A percentile compares a stretch with the other conserved stretches of the same genome.
Evolutionary conservation across 371 early-diverging fungal species (phyloP).

Genomic region (Caulochytrium protostelioides): DNA sequence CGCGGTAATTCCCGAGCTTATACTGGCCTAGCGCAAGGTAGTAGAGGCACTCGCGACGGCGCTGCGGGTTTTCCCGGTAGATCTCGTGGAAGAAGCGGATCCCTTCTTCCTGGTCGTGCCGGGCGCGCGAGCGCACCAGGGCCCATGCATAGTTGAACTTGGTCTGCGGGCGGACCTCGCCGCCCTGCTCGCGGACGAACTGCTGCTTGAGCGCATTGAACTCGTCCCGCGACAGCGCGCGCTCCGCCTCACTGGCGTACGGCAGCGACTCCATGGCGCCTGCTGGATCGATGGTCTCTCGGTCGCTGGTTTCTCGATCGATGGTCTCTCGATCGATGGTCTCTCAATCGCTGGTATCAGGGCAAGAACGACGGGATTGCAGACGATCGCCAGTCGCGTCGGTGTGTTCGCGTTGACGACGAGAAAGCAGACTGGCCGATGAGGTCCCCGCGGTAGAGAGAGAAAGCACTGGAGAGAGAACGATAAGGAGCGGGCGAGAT

Average conservation of each 20-base stretch:
- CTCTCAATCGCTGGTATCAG: too few relatives aligned
- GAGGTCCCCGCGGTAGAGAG: too few relatives aligned
- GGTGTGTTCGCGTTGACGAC: too few relatives aligned
- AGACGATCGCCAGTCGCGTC: too few relatives aligned
- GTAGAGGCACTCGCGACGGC: constrained; percentile 82
- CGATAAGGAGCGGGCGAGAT: too few relatives aligned
- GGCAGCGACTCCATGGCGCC: constrained; percentile 7
- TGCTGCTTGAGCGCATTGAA: constrained; percentile 2
- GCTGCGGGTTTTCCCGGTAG: constrained; percentile 52
- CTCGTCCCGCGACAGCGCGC: constrained; percentile 17
- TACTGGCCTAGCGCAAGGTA: constrained; percentile 77
- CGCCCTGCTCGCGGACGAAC: not conserved
- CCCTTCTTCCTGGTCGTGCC: too few relatives aligned
- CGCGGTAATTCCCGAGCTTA: constrained; percentile 60
- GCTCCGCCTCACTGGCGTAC: constrained; percentile 25
- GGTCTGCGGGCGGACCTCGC: constrained; percentile 38
- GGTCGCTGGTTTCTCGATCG: too few relatives aligned
- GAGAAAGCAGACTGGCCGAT: too few relatives aligned
- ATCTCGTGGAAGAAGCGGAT: constrained; percentile 39
- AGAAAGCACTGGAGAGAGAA: too few relatives aligned
- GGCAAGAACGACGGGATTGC: too few relatives aligned
- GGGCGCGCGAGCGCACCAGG: constrained; percentile 13
- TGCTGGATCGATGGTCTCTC: not conserved
- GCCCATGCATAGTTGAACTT: constrained; percentile 95
- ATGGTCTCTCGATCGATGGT: too few relatives aligned